Percentiles rank a stretch among this genome's conserved stretches.
Evolutionary conservation across 208 protist genomes (phyloP).

Genomic region (Willaertia magna): DNA sequence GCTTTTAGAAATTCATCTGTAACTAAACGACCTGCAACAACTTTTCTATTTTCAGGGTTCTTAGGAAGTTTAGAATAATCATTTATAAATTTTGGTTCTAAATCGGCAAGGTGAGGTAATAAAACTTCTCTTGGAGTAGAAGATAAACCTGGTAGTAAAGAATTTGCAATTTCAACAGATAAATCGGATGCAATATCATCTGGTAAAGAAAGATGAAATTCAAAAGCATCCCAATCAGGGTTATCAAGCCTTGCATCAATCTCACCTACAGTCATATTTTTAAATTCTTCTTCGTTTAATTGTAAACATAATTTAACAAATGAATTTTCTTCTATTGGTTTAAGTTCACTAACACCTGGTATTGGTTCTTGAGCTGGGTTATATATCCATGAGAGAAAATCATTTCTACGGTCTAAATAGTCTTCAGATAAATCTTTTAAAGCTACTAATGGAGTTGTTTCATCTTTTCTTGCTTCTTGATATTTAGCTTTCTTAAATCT

Average conservation of each 20-base stretch:
- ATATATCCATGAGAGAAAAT: background rate
- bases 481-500: background rate
- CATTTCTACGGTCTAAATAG: too few species aligned
- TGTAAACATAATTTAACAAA: background rate
- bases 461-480: background rate
- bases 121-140: background rate
- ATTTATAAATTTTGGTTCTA: background rate
- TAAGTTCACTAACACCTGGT: background rate
- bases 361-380: background rate
- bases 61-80: background rate
- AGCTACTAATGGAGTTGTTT: background rate
- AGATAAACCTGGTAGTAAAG: background rate
- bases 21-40: background rate
- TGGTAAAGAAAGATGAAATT: background rate
- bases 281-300: background rate
- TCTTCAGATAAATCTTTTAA: background rate
- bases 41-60: background rate
- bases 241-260: background rate
- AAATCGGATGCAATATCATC: background rate
- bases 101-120: background rate
- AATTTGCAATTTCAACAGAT: background rate
- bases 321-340: background rate
- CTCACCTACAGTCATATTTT: background rate
- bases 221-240: background rate
- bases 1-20: background rate